A percentile compares a stretch with the other conserved stretches of the same genome.
These are phyloP conservation scores for Phaeosphaeriaceae sp. DNA, from an alignment of 2,329 filamentous ascomycete genomes.

Conservation along the genomic window DNA sequence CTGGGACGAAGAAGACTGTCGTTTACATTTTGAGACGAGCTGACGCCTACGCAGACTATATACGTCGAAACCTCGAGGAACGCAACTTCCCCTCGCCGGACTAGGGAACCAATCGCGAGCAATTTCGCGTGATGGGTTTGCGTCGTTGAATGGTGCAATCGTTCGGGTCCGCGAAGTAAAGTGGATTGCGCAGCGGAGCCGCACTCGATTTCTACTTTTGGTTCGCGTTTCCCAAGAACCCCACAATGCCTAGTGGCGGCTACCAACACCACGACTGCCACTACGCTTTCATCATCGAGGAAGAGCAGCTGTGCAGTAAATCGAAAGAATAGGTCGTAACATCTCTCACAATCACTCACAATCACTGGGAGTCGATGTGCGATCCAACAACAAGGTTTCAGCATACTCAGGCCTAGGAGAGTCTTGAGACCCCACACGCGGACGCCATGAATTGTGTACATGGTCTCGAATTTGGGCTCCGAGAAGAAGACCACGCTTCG, in stretches of 20 bases:
- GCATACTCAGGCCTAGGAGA: no score
- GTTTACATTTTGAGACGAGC: neutral
- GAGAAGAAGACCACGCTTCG: no score
- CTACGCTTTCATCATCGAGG: no score
- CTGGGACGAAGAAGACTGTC: neutral
- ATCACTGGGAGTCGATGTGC: no score
- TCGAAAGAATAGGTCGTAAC: no score
- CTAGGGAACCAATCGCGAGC: slow-evolving; percentile 11
- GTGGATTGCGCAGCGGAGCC: neutral
- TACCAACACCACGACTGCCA: neutral
- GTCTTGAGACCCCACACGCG: neutral
- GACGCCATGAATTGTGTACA: neutral
- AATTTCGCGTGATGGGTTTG: neutral
- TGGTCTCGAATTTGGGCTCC: no score
- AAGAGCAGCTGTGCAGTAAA: no score
- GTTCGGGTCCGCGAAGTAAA: neutral
- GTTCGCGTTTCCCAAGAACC: neutral
- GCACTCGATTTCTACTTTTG: neutral
- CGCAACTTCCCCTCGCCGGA: slow-evolving; percentile 15
- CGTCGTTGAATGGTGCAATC: slow-evolving; percentile 15
- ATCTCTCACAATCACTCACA: no score
- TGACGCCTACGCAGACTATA: neutral
- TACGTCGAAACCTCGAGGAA: neutral
- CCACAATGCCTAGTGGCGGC: neutral
- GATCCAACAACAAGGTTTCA: no score